A percentile compares a stretch with the other conserved stretches of the same genome.
Evolutionary conservation across 371 early-diverging fungal species (phyloP).

Genomic region (Thermomucor indicae-seudaticae): DNA sequence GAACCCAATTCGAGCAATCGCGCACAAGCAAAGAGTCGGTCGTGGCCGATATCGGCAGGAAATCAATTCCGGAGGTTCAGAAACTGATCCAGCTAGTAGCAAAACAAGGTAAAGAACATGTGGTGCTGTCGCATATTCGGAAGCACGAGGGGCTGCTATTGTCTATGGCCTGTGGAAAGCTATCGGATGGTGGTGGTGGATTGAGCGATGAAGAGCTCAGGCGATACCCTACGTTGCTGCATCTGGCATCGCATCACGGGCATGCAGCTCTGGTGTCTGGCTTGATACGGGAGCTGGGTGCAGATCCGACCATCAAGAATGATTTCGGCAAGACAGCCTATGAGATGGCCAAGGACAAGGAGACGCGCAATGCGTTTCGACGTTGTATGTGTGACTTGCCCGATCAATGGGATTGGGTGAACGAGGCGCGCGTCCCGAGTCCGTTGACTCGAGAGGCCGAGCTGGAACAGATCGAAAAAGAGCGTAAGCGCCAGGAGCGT

Average conservation of each 20-base stretch:
- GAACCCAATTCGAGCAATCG: constrained; percentile 4
- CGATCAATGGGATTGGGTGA: constrained; percentile 65
- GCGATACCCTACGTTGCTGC: constrained; percentile 65
- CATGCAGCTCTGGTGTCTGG: constrained; percentile 54
- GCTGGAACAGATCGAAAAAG: constrained; percentile 56
- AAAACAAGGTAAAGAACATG: constrained; percentile 52
- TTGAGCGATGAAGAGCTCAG: constrained; percentile 41
- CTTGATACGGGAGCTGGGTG: constrained; percentile 65
- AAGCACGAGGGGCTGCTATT: constrained; percentile 19
- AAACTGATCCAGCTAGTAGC: constrained; percentile 44
- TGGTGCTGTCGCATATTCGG: constrained; percentile 34
- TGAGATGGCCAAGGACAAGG: constrained; percentile 72
- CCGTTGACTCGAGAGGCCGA: constrained; percentile 77
- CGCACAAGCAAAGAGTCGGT: constrained; percentile 2
- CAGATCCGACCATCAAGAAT: constrained; percentile 73
- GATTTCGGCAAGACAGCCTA: constrained; percentile 71
- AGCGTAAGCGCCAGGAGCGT: constrained; percentile 58
- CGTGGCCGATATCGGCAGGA: not conserved
- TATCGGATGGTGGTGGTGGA: constrained; percentile 15
- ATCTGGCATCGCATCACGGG: constrained; percentile 58
- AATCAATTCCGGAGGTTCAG: constrained; percentile 20
- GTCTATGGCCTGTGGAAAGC: constrained; percentile 3
- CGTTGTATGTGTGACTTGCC: constrained; percentile 64
- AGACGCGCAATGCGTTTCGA: constrained; percentile 76
- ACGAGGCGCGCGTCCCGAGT: constrained; percentile 66